A percentile compares a stretch with the other conserved stretches of the same genome.
phyloP scores from a whole-genome alignment of 2,329 filamentous ascomycete species.

The Xylaria sp. region DNA sequence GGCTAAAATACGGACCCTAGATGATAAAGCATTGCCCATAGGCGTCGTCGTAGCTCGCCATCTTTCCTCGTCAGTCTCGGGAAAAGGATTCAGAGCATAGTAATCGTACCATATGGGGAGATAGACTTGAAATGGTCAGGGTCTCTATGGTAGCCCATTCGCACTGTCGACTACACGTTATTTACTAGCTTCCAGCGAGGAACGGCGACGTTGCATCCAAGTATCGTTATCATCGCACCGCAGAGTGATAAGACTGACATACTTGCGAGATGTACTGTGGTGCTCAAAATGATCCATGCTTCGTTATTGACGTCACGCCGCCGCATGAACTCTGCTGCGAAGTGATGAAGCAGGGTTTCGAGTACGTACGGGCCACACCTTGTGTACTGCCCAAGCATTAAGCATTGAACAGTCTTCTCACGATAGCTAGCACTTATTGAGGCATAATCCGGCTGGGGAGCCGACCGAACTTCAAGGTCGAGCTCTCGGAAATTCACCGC shows the following conservation, averaged over 20 bases:
- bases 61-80: conserved; percentile 14
- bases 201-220: neutral
- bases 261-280: conserved; percentile 38
- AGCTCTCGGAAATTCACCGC: conserved; percentile 38
- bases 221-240: neutral
- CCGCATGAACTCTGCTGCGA: conserved; percentile 41
- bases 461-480: conserved; percentile 11
- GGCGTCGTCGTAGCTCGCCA: conserved; percentile 52
- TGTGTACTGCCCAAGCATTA: conserved; percentile 48
- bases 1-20: conserved; percentile 31
- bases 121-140: conserved; percentile 48
- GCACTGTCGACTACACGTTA: conserved; percentile 40
- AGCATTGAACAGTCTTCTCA: conserved; percentile 45
- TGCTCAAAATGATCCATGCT: conserved; percentile 44
- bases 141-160: conserved; percentile 53
- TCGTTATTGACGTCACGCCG: conserved; percentile 42
- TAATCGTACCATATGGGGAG: conserved; percentile 43
- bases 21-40: conserved; percentile 49
- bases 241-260: conserved; percentile 3
- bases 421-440: conserved; percentile 29
- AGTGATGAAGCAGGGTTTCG: conserved; percentile 46
- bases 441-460: conserved; percentile 6
- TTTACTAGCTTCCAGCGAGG: neutral
- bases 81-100: neutral
- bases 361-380: conserved; percentile 50